A percentile compares a stretch with the other conserved stretches of the same genome.
Evolutionary conservation across 176 grass and related monocot genomes (phyloP).

Genomic region (Aegilops sharonensis): DNA sequence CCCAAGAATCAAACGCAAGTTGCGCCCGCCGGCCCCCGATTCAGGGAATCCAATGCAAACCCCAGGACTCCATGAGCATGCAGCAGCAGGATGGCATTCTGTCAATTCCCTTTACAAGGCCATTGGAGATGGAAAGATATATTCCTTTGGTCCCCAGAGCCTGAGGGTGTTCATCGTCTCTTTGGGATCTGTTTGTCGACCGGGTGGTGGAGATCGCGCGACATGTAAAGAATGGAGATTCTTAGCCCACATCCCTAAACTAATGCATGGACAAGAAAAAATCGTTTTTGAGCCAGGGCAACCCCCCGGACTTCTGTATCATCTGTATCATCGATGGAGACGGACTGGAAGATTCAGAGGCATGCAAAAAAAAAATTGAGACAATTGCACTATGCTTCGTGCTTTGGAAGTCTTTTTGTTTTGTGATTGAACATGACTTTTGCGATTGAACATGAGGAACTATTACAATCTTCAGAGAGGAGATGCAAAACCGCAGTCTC

Average conservation of each 20-base stretch:
- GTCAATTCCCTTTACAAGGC: conserved; percentile 53
- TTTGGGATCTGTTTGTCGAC: conserved; percentile 49
- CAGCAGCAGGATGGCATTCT: conserved; percentile 26
- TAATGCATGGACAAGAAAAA: background rate
- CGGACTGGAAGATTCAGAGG: too few species aligned
- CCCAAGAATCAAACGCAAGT: conserved; percentile 35
- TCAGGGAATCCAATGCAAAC: conserved; percentile 23
- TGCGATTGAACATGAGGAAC: background rate
- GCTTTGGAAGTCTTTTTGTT: background rate
- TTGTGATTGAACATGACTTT: too few species aligned
- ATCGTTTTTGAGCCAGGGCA: too few species aligned
- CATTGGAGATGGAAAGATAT: conserved; percentile 55
- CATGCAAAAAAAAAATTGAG: background rate
- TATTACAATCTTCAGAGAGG: background rate
- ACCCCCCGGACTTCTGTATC: too few species aligned
- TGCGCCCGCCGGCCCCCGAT: conserved; percentile 19
- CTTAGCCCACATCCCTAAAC: conserved; percentile 32
- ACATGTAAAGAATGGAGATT: conserved; percentile 40
- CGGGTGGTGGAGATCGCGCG: conserved; percentile 18
- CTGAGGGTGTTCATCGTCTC: background rate
- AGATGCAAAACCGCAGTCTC: background rate
- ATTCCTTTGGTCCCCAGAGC: conserved; percentile 38
- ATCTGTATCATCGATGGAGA: too few species aligned
- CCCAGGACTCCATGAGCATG: conserved; percentile 14
- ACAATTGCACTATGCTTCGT: background rate